These are phyloP conservation scores for Hortaea werneckii DNA, from an alignment of 2,329 filamentous ascomycete species.

Conservation along the genomic window DNA sequence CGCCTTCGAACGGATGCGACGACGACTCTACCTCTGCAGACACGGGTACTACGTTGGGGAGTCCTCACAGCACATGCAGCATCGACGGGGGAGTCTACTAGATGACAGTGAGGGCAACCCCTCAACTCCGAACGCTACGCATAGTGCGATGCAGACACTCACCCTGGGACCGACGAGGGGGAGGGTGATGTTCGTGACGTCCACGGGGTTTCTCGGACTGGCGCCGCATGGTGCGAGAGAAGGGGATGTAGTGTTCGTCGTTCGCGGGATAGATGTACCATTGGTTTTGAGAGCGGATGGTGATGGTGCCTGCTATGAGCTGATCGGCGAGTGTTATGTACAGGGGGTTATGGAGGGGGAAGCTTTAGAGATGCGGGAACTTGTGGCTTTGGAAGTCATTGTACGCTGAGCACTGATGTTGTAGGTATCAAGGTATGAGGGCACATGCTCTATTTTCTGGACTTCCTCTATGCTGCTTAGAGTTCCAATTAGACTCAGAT, in stretches of 20 bases:
- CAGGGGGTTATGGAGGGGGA: slow-evolving; percentile 26
- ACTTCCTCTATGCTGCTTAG: too few species aligned
- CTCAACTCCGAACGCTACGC: slow-evolving; percentile 3
- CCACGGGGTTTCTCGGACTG: slow-evolving; percentile 18
- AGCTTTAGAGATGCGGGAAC: slow-evolving; percentile 14
- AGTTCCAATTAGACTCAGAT: too few species aligned
- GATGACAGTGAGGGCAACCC: slow-evolving; percentile 13
- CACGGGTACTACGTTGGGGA: slow-evolving; percentile 15
- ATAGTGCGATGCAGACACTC: slow-evolving; percentile 17
- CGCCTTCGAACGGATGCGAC: slow-evolving; percentile 16
- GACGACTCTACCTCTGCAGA: slow-evolving; percentile 13
- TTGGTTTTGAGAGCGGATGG: slow-evolving; percentile 14
- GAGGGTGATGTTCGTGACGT: slow-evolving; percentile 17
- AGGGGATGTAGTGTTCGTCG: slow-evolving; percentile 20
- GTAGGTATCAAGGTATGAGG: too few species aligned
- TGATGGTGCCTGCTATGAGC: slow-evolving; percentile 11
- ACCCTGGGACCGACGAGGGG: slow-evolving; percentile 20
- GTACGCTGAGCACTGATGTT: slow-evolving; percentile 8
- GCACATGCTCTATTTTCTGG: too few species aligned
- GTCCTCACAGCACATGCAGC: neutral
- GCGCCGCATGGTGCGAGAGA: slow-evolving; percentile 17
- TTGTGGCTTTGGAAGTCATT: slow-evolving; percentile 12
- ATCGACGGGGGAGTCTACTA: slow-evolving; percentile 15
- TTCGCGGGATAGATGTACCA: slow-evolving; percentile 17
- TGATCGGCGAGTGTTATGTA: slow-evolving; percentile 25